These are phyloP conservation scores for Colletotrichum orbiculare DNA, from an alignment of 2,329 filamentous ascomycete genomes.

Conservation along the genomic window DNA sequence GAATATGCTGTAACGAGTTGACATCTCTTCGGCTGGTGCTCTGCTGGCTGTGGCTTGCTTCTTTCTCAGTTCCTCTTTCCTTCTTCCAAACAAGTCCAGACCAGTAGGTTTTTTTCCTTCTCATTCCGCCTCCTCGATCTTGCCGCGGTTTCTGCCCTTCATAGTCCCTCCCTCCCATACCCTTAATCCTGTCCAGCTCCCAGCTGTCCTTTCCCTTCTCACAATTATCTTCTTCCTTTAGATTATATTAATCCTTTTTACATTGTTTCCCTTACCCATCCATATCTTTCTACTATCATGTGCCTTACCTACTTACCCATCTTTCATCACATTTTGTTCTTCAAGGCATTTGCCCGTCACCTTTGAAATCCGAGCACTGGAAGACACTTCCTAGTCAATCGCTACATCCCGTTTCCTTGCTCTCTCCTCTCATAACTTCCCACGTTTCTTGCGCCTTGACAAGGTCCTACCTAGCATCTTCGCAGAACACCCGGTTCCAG, in stretches of 20 bases:
- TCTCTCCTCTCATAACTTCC: background rate
- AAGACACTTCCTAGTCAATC: slow-evolving; percentile 11
- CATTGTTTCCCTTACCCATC: background rate
- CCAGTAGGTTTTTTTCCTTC: slow-evolving; percentile 27
- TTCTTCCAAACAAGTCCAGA: slow-evolving; percentile 8
- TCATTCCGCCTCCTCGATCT: slow-evolving; percentile 4
- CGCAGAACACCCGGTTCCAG: slow-evolving; percentile 19
- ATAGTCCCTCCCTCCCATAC: slow-evolving; percentile 24
- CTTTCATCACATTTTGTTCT: background rate
- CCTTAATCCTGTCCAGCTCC: slow-evolving; percentile 19
- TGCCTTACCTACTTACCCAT: background rate
- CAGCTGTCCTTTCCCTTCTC: background rate
- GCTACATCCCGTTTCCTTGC: slow-evolving; percentile 7
- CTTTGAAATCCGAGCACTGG: background rate
- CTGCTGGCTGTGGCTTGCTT: background rate
- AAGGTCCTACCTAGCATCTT: slow-evolving; percentile 32
- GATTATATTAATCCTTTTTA: background rate
- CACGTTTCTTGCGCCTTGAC: slow-evolving; percentile 20
- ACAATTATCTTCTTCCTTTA: background rate
- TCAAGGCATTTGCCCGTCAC: no score
- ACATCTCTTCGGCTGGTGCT: no score
- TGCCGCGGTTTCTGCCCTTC: slow-evolving; percentile 21
- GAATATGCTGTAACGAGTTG: no score
- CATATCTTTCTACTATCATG: slow-evolving; percentile 1
- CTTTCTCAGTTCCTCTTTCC: slow-evolving; percentile 2